These are phyloP conservation scores for Phylloporus arenicola DNA, from an alignment of 768 basidiomycete species.

Conservation along the genomic window DNA sequence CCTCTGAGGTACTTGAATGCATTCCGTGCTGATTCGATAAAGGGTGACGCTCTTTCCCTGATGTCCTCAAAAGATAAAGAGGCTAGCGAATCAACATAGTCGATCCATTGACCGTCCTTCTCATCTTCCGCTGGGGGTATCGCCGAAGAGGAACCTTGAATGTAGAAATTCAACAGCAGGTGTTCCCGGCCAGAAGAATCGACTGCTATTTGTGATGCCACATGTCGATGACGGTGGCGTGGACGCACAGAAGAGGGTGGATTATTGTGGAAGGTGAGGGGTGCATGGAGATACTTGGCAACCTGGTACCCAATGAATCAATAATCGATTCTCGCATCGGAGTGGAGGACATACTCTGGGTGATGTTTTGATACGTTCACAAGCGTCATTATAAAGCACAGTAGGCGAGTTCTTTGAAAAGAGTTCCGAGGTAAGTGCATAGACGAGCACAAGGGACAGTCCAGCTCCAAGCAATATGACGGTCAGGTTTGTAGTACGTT, in stretches of 20 bases:
- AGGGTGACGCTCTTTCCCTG: conserved; percentile 35
- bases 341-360: conserved; percentile 32
- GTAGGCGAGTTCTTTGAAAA: conserved; percentile 89
- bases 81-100: conserved; percentile 44
- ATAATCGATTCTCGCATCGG: not conserved
- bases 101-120: conserved; percentile 9
- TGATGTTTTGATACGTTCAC: conserved; percentile 45
- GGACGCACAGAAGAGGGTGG: conserved; percentile 72
- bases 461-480: conserved; percentile 75
- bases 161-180: conserved; percentile 79
- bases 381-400: conserved; percentile 63
- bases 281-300: conserved; percentile 59
- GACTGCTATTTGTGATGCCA: conserved; percentile 69
- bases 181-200: conserved; percentile 75
- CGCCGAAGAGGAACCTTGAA: conserved; percentile 49
- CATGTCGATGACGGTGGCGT: conserved; percentile 77
- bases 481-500: conserved; percentile 45
- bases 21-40: conserved; percentile 48
- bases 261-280: conserved; percentile 75
- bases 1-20: conserved; percentile 75
- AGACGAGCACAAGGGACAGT: conserved; percentile 64
- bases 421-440: conserved; percentile 76
- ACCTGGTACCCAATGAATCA: conserved; percentile 40
- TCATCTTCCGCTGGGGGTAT: conserved; percentile 28
- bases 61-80: conserved; percentile 56